phyloP scores from a whole-genome alignment of 345 rosid genomes.

The Pseudoturritis turrita region DNA sequence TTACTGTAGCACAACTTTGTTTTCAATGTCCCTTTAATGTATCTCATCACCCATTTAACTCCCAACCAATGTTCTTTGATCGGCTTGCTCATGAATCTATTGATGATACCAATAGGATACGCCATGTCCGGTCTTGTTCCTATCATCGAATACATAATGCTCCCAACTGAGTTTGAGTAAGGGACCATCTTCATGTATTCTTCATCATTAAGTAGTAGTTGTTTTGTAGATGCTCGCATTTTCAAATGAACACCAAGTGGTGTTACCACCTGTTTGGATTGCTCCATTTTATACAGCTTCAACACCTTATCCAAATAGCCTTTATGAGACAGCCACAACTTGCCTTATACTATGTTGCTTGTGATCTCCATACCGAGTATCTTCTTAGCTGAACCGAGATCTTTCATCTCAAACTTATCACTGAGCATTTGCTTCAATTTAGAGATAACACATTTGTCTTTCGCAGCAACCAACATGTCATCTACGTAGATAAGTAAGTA shows the following conservation, averaged over 20 bases:
- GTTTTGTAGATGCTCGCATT: background rate
- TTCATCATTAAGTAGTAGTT: background rate
- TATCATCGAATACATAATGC: background rate
- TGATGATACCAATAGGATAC: background rate
- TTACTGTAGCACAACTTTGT: background rate
- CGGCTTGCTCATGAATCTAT: too few relatives aligned
- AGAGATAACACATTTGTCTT: background rate
- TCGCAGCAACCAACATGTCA: background rate
- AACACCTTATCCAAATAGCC: too few relatives aligned
- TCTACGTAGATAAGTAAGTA: background rate
- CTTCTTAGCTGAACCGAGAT: background rate
- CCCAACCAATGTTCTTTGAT: background rate
- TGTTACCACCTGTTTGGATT: background rate
- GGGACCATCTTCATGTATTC: background rate
- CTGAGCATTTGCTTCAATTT: too few relatives aligned
- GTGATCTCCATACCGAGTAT: background rate
- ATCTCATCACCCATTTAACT: background rate
- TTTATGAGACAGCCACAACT: background rate
- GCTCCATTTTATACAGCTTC: background rate
- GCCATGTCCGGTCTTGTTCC: background rate
- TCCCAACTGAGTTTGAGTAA: background rate
- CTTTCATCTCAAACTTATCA: background rate
- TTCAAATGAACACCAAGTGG: background rate
- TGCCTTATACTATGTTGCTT: background rate
- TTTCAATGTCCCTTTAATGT: background rate